Evolutionary conservation across 805 yeast genomes (phyloP), one percentile per base, ranked within the genome.

Genomic region (Schizosaccharomyces octosporus): DNA sequence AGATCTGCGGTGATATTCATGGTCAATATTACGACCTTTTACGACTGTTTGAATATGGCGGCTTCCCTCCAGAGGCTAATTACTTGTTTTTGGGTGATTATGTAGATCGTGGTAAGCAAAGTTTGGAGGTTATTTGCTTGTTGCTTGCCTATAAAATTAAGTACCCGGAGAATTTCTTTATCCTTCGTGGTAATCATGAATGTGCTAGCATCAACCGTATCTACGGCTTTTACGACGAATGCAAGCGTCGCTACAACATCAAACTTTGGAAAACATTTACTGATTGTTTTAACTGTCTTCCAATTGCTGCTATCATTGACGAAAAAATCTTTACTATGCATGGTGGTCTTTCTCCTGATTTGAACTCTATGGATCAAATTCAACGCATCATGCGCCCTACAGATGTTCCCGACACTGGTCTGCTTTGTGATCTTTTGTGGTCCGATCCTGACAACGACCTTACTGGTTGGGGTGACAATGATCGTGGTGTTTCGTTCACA

Each of bases 381-480:
- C 85, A 97, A 78, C 83, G 97, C 72, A 95, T 90, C 65, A 90
- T 89, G 97, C 84, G 98, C 76, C 98, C 98, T 66, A 90, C 98
- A 51, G 98, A 90, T 78, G 57, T 61, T 67, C 98, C 98, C 62
- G 98, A 90, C 73, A 95, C 88, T 64, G 98, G 98, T 32, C 80
- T 90, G 69, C 79, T 90, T 69, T 90, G 97, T 77, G 98, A 90
- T 74, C 79, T 90, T 72, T 79, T 90, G 69, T 90, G 98, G 98
- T 86, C 96, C 2, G 98, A 90, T 73, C 98, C 98, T 31, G 97
- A 90, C 74, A 90, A 93, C 74, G 97, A 89, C 74, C 89, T 90
- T 67, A 87, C 93, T 42, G 98, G 97, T 21, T 90, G 98, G 98
- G 84, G 94, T 68, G 98, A 93, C 76, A 90, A 93, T 73, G 98